phyloP scores from a whole-genome alignment of 768 basidiomycete species.

The Podaxis rugospora region DNA sequence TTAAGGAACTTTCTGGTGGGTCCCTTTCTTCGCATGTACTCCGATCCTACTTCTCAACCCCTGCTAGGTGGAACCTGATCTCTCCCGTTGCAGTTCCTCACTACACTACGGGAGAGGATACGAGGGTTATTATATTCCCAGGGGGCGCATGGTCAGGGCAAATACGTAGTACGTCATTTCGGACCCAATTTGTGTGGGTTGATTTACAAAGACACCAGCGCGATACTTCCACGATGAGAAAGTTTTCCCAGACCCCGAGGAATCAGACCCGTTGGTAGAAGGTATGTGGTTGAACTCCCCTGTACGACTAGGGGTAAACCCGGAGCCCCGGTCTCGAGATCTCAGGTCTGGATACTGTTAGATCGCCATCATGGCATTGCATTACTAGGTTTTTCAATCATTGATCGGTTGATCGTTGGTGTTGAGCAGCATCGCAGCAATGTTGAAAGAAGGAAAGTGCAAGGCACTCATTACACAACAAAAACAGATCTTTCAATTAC shows the following conservation, averaged over 20 bases:
- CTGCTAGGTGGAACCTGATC: neutral
- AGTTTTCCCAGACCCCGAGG: constrained; percentile 15
- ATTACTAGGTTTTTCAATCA: no score
- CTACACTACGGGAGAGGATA: neutral
- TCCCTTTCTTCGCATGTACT: neutral
- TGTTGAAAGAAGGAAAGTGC: no score
- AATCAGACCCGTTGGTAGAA: constrained; percentile 23
- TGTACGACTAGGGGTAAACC: no score
- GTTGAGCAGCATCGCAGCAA: no score
- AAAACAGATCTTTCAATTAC: no score
- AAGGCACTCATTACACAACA: no score
- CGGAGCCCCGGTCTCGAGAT: no score
- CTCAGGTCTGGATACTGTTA: no score
- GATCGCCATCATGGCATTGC: no score
- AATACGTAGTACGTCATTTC: neutral
- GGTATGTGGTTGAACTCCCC: constrained; percentile 11
- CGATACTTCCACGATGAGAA: constrained; percentile 19
- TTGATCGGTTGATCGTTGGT: no score
- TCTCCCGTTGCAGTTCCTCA: neutral
- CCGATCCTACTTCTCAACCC: neutral
- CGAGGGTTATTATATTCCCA: neutral
- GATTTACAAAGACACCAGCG: constrained; percentile 6
- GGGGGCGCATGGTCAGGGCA: neutral
- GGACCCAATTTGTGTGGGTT: neutral
- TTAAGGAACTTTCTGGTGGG: constrained; percentile 18